Evolutionary conservation across 176 grass and related monocot genomes (phyloP), one percentile per base, ranked within the genome.

Genomic region (Lolium rigidum): DNA sequence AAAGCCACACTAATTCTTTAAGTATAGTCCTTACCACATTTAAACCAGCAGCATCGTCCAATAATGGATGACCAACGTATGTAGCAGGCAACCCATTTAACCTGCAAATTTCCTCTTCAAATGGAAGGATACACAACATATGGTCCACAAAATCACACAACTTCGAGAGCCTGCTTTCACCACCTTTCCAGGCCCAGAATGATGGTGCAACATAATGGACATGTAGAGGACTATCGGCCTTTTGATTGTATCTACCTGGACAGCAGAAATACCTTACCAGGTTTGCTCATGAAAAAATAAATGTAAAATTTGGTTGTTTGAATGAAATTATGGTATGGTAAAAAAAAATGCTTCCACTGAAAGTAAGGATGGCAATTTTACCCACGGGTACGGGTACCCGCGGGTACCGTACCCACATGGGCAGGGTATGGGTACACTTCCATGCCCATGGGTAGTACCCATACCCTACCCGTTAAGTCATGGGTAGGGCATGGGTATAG

Each of bases 111-210:
- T 92, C 84, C 55, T 90, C 96, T 84, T 98, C 96, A 89, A 98
- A 98, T n/a, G 96, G 96, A 83, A 98, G 91, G 73, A 98, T 95
- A 70, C 93, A 98, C 78, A 98, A 76, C 72, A 98, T 73, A 84
- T 98, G 96, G 74, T 98, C 96, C 80, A 98, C 88, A 79, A 95
- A 94, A 80, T 61, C 52, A 47, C 35, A 26, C 74, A 98, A 78
- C 41, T 84, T 81, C 25, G 62, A 75, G 46, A 98, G 91, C 84
- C 96, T 95, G 31, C 83, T 88, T 94, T 98, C 96, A 83, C 96
- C 93, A 26, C 84, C 88, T 92, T 95, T 98, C 96, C 93, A 98
- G 74, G 96, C 96, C 96, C 93, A 98, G 85, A 98, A 98, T 87
- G 96, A 95, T 1, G 96, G 96, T 31, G 96, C 92, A 79, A 95